Percentiles rank a stretch among this genome's conserved stretches.
Evolutionary conservation across 306 rosid genomes (phyloP).

Genomic region (Prinsepia uniflora): DNA sequence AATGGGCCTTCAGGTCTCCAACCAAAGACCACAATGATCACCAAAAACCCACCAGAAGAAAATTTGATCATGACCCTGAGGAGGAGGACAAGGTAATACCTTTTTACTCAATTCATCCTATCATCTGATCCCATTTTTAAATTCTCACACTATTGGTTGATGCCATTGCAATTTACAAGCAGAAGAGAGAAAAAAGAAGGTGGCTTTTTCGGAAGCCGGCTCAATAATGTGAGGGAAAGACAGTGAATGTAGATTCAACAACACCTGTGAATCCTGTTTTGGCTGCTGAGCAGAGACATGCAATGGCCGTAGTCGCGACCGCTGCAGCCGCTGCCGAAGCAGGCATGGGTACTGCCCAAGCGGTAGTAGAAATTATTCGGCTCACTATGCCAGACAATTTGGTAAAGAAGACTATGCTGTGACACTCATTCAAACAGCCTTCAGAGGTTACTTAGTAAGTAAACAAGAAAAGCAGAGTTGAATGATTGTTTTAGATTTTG

Average conservation of each 20-base stretch:
- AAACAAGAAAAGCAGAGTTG: neutral
- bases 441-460: conserved; percentile 38
- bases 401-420: conserved; percentile 19
- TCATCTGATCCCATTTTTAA: neutral
- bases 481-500: neutral
- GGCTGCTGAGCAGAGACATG: conserved; percentile 25
- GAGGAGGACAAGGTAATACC: conserved; percentile 30
- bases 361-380: conserved; percentile 22
- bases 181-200: conserved; percentile 33
- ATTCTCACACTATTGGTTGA: neutral
- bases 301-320: conserved; percentile 28
- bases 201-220: conserved; percentile 30
- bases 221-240: conserved; percentile 23
- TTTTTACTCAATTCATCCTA: neutral
- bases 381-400: conserved; percentile 17
- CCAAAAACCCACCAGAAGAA: conserved; percentile 19
- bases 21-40: conserved; percentile 6
- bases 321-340: conserved; percentile 27
- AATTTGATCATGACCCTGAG: conserved; percentile 25
- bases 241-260: neutral
- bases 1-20: conserved; percentile 35
- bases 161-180: neutral
- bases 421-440: conserved; percentile 32
- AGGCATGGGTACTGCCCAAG: conserved; percentile 26
- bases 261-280: conserved; percentile 11